A percentile compares a stretch with the other conserved stretches of the same genome.
phyloP scores from a whole-genome alignment of 805 yeast species.

The Hemisphaericaspora nanyangensis region DNA sequence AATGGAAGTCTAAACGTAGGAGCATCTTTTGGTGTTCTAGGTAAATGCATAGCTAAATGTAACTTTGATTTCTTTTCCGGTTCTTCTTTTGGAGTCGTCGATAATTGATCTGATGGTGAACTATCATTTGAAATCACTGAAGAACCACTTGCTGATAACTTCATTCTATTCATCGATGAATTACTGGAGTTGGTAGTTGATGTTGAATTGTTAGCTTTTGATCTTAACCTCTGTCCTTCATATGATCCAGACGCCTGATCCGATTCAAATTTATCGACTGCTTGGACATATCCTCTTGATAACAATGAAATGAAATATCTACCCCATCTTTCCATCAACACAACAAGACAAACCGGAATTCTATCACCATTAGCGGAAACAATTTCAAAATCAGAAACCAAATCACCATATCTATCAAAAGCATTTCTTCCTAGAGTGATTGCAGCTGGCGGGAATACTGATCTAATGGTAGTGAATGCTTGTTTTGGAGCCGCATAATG shows the following conservation, averaged over 20 bases:
- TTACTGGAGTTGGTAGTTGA: constrained; percentile 2
- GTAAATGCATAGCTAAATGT: constrained; percentile 20
- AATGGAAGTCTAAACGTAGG: constrained; percentile 70
- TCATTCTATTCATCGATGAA: constrained; percentile 7
- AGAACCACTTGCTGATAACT: constrained; percentile 9
- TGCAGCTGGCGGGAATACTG: constrained; percentile 74
- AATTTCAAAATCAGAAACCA: constrained; percentile 68
- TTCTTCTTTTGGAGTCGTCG: constrained; percentile 3
- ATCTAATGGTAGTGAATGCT: constrained; percentile 59
- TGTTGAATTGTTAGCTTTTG: constrained; percentile 9
- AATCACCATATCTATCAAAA: constrained; percentile 59
- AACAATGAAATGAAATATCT: constrained; percentile 58
- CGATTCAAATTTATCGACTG: constrained; percentile 40
- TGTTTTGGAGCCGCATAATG: constrained; percentile 72
- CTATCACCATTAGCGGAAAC: constrained; percentile 67
- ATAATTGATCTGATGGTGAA: neutral
- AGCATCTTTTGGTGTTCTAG: constrained; percentile 25
- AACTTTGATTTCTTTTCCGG: constrained; percentile 9
- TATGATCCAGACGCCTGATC: constrained; percentile 13
- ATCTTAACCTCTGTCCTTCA: constrained; percentile 8
- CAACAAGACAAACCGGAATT: constrained; percentile 56
- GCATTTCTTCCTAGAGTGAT: constrained; percentile 75
- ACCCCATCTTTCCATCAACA: constrained; percentile 77
- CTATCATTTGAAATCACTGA: constrained; percentile 1
- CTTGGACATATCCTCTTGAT: constrained; percentile 61